Conservation (phyloP, 2,329 filamentous ascomycete genomes). For the Ascosphaera pollenicola region DNA sequence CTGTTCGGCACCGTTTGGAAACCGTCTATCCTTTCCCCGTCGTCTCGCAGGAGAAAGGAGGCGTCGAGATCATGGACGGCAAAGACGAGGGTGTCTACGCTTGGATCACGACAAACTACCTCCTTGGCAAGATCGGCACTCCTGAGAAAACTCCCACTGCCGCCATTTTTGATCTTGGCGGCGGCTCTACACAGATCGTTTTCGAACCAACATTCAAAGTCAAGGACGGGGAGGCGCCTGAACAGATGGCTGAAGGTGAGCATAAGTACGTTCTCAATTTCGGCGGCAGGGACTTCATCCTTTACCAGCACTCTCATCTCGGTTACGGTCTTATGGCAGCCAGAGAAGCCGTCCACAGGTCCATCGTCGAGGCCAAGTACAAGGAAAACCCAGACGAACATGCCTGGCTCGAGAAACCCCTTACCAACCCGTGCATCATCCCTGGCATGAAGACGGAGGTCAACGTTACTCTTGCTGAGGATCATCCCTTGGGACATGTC, state of each 20-base stretch:
- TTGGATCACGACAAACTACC: conserved; percentile 98
- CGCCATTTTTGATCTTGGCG: conserved; percentile 87
- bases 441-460: conserved; percentile 57
- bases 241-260: conserved; percentile 66
- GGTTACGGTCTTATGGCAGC: conserved; percentile 94
- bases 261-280: conserved; percentile 91
- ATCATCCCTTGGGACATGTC: conserved; percentile 40
- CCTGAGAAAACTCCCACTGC: conserved; percentile 79
- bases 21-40: conserved; percentile 87
- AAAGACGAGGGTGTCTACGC: conserved; percentile 95
- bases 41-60: conserved; percentile 60
- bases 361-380: conserved; percentile 50
- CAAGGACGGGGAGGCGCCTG: conserved; percentile 57
- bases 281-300: conserved; percentile 69
- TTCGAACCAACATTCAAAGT: conserved; percentile 87
- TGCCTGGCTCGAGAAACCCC: conserved; percentile 46
- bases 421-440: conserved; percentile 69
- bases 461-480: conserved; percentile 44
- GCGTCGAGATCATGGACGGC: conserved; percentile 93
- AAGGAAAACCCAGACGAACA: conserved; percentile 36
- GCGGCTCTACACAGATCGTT: conserved; percentile 94
- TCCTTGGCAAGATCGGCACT: conserved; percentile 89
- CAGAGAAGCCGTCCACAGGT: conserved; percentile 61
- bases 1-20: conserved; percentile 68
- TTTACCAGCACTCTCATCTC: conserved; percentile 97